These are phyloP conservation scores for Rhipidocladum racemiflorum DNA, from an alignment of 176 grass and related monocot species.

Conservation along the genomic window DNA sequence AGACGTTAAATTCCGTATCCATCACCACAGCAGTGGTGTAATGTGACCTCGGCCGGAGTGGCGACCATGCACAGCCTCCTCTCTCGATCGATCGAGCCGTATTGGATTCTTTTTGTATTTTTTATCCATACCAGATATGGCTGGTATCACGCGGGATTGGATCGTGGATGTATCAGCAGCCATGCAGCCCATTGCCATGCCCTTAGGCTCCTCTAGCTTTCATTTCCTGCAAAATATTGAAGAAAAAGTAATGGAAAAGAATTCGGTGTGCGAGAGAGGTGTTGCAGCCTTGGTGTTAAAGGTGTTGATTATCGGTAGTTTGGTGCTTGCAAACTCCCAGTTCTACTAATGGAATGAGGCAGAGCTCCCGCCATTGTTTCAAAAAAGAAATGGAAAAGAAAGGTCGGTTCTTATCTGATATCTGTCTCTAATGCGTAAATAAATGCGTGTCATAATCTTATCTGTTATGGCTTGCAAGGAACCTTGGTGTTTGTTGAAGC, in stretches of 20 bases:
- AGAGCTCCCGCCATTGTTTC: not conserved
- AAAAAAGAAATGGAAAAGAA: not conserved
- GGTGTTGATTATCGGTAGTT: not conserved
- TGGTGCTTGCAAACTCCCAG: not conserved
- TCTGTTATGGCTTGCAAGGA: not conserved
- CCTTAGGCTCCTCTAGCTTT: slow-evolving; percentile 1
- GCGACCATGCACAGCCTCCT: not conserved
- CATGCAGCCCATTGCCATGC: not conserved
- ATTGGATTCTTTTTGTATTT: not conserved
- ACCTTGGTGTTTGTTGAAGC: not conserved
- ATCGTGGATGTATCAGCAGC: not conserved
- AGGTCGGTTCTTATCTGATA: not conserved
- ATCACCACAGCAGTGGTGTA: not conserved
- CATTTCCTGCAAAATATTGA: not conserved
- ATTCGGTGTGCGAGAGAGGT: not conserved
- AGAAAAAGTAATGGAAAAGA: not conserved
- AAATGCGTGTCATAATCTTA: not conserved
- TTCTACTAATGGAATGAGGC: not conserved
- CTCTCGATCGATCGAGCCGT: not conserved
- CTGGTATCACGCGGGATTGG: not conserved
- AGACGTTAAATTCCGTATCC: slow-evolving; percentile 16
- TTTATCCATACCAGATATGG: not conserved
- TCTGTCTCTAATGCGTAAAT: not conserved
- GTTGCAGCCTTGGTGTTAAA: not conserved
- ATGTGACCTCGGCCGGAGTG: not conserved